Percentiles rank a stretch among this genome's conserved stretches.
Evolutionary conservation across 2,329 filamentous ascomycete genomes (phyloP).

Genomic region (Ophiostoma piceae): DNA sequence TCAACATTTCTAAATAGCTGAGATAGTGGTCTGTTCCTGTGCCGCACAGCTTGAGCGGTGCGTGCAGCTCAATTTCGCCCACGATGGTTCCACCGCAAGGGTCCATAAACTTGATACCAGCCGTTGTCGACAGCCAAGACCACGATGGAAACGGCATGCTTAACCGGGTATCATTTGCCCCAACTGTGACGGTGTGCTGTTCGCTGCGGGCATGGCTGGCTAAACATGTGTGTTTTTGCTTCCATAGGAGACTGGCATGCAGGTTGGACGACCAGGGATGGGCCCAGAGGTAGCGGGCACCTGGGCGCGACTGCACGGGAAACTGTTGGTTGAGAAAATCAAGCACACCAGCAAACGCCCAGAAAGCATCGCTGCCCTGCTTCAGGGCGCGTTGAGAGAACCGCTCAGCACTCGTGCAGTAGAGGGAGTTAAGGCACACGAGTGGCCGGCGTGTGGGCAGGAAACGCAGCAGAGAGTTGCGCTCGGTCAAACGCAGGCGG

Average conservation of each 20-base stretch:
- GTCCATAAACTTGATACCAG: neutral
- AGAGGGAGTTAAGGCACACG: neutral
- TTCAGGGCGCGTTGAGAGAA: neutral
- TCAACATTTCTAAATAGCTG: neutral
- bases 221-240: neutral
- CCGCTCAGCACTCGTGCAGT: neutral
- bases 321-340: neutral
- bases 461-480: neutral
- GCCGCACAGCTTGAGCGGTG: neutral
- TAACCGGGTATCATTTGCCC: neutral
- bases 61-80: neutral
- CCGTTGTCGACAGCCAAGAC: neutral
- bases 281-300: neutral
- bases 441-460: neutral
- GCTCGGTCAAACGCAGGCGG: neutral
- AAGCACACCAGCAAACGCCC: neutral
- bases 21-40: neutral
- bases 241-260: neutral
- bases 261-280: neutral
- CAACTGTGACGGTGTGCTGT: neutral
- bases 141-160: neutral
- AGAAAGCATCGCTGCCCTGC: neutral
- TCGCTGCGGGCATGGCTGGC: neutral
- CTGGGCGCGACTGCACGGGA: neutral
- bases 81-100: neutral